Percentiles rank a stretch among this genome's conserved stretches.
Evolutionary conservation across 2,329 filamentous ascomycete species (phyloP).

Genomic region (Endocalyx cinctus): DNA sequence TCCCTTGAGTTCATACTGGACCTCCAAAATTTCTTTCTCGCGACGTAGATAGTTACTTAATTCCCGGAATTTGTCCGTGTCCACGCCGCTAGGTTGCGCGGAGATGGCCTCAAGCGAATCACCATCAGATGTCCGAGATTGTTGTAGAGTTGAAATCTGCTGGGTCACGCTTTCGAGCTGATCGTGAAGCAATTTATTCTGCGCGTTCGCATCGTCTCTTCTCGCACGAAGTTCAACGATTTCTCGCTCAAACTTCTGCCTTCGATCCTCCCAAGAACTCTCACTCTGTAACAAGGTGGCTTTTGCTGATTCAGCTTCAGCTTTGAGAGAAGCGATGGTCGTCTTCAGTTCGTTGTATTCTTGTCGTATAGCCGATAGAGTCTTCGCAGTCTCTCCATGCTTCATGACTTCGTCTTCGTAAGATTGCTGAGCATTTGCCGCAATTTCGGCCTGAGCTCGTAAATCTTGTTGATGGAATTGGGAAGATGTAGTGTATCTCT

Average conservation of each 20-base stretch:
- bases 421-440: slow-evolving; percentile 85
- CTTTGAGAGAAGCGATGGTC: slow-evolving; percentile 67
- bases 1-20: slow-evolving; percentile 86
- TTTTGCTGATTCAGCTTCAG: slow-evolving; percentile 82
- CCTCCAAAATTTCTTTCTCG: slow-evolving; percentile 96
- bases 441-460: slow-evolving; percentile 89
- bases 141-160: slow-evolving; percentile 76
- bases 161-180: slow-evolving; percentile 79
- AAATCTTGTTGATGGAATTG: slow-evolving; percentile 87
- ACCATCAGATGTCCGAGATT: slow-evolving; percentile 57
- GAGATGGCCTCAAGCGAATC: slow-evolving; percentile 50
- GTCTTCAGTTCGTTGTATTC: slow-evolving; percentile 82
- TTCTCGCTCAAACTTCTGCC: slow-evolving; percentile 77
- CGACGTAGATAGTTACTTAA: slow-evolving; percentile 86
- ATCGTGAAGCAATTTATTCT: slow-evolving; percentile 86
- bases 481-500: slow-evolving; percentile 72
- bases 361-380: slow-evolving; percentile 69
- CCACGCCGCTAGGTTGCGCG: slow-evolving; percentile 50
- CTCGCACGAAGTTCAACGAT: slow-evolving; percentile 72
- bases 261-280: slow-evolving; percentile 80
- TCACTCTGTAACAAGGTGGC: slow-evolving; percentile 74
- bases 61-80: slow-evolving; percentile 75
- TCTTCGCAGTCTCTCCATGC: slow-evolving; percentile 90
- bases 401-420: slow-evolving; percentile 94
- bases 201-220: slow-evolving; percentile 77